Evolutionary conservation across 352 stramenopile genomes (phyloP), one percentile per base, ranked within the genome.

Genomic region (Globisporangium lucens): DNA sequence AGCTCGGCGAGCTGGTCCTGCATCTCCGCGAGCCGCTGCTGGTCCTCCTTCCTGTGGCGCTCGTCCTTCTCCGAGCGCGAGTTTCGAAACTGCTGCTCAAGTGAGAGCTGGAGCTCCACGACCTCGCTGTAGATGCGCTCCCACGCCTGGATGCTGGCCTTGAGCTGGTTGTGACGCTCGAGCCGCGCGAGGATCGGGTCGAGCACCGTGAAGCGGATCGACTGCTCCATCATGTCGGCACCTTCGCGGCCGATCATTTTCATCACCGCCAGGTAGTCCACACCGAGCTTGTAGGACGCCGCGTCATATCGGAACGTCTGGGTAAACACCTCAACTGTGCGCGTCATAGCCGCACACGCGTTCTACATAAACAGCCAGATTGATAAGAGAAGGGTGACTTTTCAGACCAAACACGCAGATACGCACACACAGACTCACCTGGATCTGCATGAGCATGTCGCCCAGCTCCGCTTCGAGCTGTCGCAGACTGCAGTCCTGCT

Each of bases 191-290:
- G 67, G 4, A 94, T 59, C 8, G 87, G 84, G 59, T 92, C 84
- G 56, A 93, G 27, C 17, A 92, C 80, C 1, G 84, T 94, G 69
- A 94, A 91, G 13, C 83, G 79, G 56, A 94, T 79, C 3, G 87
- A 87, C 66, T 93, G 87, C 46, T 94, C 84, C 77, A 91, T 81
- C 51, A 80, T 72, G 27, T 93, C 79, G 0, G 76, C 83, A 29
- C 84, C 72, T 49, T 86, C 72, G 43, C 68, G 75, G n/a, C 82
- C 75, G 66, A 93, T 82, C 47, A 75, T 67, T 60, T 83, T 87
- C 70, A 87, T 80, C 27, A 72, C 69, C 7, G 78, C 56, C 51
- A 85, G 65, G 67, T 78, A 91, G 22, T 89, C 79, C 15, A 70
- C 74, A 36, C 80, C 76, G 55, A 68, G 41, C 52, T 70, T 51